Base-by-base conservation (phyloP, 169 alveolate species). In the Nephromyces sp. region DNA sequence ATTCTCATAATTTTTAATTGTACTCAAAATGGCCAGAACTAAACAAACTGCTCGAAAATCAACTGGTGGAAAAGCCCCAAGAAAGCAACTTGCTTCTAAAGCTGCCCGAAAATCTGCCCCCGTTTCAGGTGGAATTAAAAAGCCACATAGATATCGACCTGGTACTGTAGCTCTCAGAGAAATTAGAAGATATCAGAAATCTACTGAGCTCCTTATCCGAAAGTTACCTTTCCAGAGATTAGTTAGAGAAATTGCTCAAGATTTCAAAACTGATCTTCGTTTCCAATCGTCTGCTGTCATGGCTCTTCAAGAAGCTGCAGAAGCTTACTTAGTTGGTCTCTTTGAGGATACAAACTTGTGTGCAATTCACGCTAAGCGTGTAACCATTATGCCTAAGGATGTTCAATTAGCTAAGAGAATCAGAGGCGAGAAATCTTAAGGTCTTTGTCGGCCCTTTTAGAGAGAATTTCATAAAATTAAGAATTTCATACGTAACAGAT, bases 311-410 rank as follows among this genome's bases (percentile, higher is more conserved):
- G 99, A 96, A 82, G 99, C 99, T 24, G 96, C 99, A 31, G 99
- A 96, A 86, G 98, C 98, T 24, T 96, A 95, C 87, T 85, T 96
- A 32, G 99, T 96, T 64, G 98, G 98, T 28, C 92, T 96, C 51
- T 96, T 96, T 82, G 99, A 96, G 86, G 99, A 97, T 90, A 97
- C 99, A 71, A 97, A 97, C 95, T 82, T 97, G 70, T 97, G 99
- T 79, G 99, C 99, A 57, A 97, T 97, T 83, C 99, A 97, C 86
- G 99, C 99, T 35, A 96, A 96, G 87, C 92, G 99, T 79, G 99
- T 97, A 51, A 97, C 99, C 72, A 97, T 97, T 75, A 97, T 97
- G 99, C 99, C 99, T 35, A 97, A 96, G 92, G 99, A 95, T 78
- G 89, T 97, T 66, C 97, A 97, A 80, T 89, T 97, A 52, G 99